phyloP scores from a whole-genome alignment of 768 basidiomycete genomes.

The Paxillus rubicundulus region DNA sequence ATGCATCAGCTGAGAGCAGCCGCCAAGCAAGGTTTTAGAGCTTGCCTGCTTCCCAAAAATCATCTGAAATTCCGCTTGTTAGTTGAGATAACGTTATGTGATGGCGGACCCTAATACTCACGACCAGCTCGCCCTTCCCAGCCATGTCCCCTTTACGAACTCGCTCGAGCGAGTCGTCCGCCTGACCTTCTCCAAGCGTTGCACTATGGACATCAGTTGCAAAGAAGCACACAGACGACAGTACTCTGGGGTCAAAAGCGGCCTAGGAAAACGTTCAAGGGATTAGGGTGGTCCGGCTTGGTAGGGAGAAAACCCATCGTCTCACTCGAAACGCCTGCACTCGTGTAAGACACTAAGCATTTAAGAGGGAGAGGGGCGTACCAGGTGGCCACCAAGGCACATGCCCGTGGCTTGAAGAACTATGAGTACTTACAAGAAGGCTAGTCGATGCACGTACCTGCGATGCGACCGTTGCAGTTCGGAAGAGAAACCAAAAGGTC shows the following conservation, averaged over 20 bases:
- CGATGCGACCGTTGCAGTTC: constrained; percentile 92
- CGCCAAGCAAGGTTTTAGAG: neutral
- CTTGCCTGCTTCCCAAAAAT: constrained; percentile 92
- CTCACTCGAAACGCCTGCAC: constrained; percentile 51
- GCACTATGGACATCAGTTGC: constrained; percentile 91
- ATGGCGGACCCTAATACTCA: constrained; percentile 35
- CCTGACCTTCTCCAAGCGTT: constrained; percentile 79
- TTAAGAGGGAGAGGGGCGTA: constrained; percentile 33
- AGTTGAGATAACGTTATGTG: neutral
- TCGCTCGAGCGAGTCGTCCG: constrained; percentile 75
- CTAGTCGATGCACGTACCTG: constrained; percentile 45
- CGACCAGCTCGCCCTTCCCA: constrained; percentile 81
- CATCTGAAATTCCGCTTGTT: constrained; percentile 51
- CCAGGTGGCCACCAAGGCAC: constrained; percentile 87
- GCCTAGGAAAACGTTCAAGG: constrained; percentile 46
- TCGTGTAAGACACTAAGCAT: constrained; percentile 1
- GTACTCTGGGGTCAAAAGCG: constrained; percentile 81
- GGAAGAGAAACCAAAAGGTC: constrained; percentile 69
- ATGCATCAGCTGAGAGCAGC: neutral
- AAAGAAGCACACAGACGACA: constrained; percentile 90
- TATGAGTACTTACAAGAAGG: constrained; percentile 5
- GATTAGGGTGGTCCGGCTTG: neutral
- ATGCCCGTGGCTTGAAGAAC: constrained; percentile 70
- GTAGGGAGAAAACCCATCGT: neutral
- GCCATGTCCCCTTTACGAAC: constrained; percentile 74